These are phyloP conservation scores for Fraxinus nigra DNA, from an alignment of 305 asterid species.

Conservation along the genomic window DNA sequence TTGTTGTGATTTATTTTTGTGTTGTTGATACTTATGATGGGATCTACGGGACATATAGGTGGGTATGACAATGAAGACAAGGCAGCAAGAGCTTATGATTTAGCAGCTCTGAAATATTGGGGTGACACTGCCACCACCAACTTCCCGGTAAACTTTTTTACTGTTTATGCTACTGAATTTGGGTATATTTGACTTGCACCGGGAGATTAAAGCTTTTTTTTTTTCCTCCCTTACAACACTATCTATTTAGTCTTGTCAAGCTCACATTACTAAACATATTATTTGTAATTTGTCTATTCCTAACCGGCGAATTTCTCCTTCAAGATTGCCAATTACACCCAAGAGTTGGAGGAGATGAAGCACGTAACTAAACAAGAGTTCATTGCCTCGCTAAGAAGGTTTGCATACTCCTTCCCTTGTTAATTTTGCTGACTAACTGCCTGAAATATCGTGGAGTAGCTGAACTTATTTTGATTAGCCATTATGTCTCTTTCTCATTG, in stretches of 20 bases:
- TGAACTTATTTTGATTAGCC: background rate
- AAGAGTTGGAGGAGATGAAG: slow-evolving; percentile 92
- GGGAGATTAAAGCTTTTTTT: background rate
- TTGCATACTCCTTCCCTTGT: background rate
- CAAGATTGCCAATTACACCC: slow-evolving; percentile 65
- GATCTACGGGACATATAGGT: slow-evolving; percentile 42
- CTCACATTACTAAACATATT: background rate
- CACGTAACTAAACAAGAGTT: slow-evolving; percentile 81
- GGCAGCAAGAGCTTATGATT: slow-evolving; percentile 94
- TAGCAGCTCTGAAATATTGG: slow-evolving; percentile 99
- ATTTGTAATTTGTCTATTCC: background rate
- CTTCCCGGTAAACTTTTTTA: slow-evolving; percentile 56
- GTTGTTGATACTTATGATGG: slow-evolving; percentile 4
- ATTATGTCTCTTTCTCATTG: background rate
- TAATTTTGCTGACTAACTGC: background rate
- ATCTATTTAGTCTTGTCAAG: background rate
- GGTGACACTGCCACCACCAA: slow-evolving; percentile 93
- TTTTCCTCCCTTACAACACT: background rate
- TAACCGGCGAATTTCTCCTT: slow-evolving; percentile 3
- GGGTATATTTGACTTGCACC: background rate
- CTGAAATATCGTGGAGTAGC: background rate
- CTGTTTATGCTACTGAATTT: background rate
- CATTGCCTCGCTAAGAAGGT: slow-evolving; percentile 96
- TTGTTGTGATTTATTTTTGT: background rate
- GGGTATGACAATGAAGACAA: slow-evolving; percentile 97